Base-by-base conservation (phyloP, 192 early-diverging fungal genomes). In the Lobulomyces angularis region DNA sequence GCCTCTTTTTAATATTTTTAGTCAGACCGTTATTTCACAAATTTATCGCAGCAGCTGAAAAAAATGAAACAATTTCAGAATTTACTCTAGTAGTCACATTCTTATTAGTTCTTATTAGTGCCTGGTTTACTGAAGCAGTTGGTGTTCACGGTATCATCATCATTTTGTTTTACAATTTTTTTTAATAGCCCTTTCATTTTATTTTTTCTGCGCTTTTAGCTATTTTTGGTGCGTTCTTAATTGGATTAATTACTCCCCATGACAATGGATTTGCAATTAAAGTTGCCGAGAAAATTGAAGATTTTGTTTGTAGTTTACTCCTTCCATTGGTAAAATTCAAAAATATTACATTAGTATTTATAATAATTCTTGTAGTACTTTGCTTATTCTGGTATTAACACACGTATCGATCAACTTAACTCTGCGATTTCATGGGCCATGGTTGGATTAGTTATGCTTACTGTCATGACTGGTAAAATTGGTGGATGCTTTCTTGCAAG, bases 91-190 rank as follows among this genome's bases (percentile, higher is more conserved):
- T 32, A 32, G 60, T 84, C 32, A 81, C 77, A 1, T 73, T 92
- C 41, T 45, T 76, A 14, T 32, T 86, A 16, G 78, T 86, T 1
- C 47, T 86, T 19, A 43, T 67, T 18, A 32, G 31, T 16, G 42
- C 36, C 42, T 88, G 77, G 59, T 75, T 94, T 33, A 90, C 89
- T 0, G 71, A 86, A 35, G 68, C 79, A 29, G 84, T 85, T 48
- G 92, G 92, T 24, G 75, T 97, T 27, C 86, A 97, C 59, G 63
- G n/a, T n/a, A n/a, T n/a, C n/a, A n/a, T n/a, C n/a, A n/a, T n/a
- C n/a, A n/a, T n/a, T n/a, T n/a, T n/a, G n/a, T n/a, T n/a, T n/a
- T n/a, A n/a, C n/a, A n/a, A n/a, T n/a, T n/a, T n/a, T n/a, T n/a
- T n/a, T n/a, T n/a, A n/a, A n/a, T n/a, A n/a, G n/a, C n/a, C n/a